phyloP scores from a whole-genome alignment of 2,329 filamentous ascomycete genomes.

The Mycosphaerella sp. region DNA sequence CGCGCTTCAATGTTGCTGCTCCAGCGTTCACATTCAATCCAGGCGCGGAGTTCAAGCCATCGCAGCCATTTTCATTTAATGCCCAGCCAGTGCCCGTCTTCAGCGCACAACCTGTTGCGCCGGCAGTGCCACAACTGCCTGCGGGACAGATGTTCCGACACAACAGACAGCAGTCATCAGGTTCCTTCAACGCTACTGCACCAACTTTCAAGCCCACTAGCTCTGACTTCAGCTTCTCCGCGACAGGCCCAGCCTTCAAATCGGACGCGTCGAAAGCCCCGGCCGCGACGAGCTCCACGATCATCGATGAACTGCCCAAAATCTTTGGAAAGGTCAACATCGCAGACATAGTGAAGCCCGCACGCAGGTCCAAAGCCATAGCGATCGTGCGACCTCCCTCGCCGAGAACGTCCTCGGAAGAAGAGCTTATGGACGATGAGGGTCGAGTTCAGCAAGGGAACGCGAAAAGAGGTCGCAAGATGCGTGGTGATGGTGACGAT shows the following conservation, averaged over 20 bases:
- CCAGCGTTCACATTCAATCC: slow-evolving; percentile 80
- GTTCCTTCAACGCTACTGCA: slow-evolving; percentile 56
- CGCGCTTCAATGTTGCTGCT: slow-evolving; percentile 81
- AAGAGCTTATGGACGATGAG: slow-evolving; percentile 50
- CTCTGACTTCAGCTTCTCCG: slow-evolving; percentile 36
- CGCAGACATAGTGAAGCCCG: slow-evolving; percentile 58
- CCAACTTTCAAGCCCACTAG: slow-evolving; percentile 35
- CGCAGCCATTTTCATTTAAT: slow-evolving; percentile 21
- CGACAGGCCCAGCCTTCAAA: slow-evolving; percentile 26
- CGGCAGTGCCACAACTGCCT: background rate
- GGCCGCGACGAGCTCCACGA: slow-evolving; percentile 30
- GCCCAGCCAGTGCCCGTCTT: slow-evolving; percentile 12
- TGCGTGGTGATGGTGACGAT: slow-evolving; percentile 61
- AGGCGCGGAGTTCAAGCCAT: slow-evolving; percentile 43
- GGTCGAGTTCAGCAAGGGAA: slow-evolving; percentile 58
- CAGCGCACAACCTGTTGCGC: slow-evolving; percentile 3
- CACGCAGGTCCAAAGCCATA: slow-evolving; percentile 73
- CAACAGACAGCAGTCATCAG: slow-evolving; percentile 27
- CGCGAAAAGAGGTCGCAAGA: slow-evolving; percentile 65
- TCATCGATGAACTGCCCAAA: slow-evolving; percentile 27
- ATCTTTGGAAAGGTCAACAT: slow-evolving; percentile 49
- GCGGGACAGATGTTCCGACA: slow-evolving; percentile 17
- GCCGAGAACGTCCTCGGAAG: slow-evolving; percentile 20
- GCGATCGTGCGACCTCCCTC: slow-evolving; percentile 59
- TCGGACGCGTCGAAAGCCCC: slow-evolving; percentile 16